Base-by-base conservation (phyloP, 495 filamentous ascomycete genomes). In the Chaetomium cochliodes region DNA sequence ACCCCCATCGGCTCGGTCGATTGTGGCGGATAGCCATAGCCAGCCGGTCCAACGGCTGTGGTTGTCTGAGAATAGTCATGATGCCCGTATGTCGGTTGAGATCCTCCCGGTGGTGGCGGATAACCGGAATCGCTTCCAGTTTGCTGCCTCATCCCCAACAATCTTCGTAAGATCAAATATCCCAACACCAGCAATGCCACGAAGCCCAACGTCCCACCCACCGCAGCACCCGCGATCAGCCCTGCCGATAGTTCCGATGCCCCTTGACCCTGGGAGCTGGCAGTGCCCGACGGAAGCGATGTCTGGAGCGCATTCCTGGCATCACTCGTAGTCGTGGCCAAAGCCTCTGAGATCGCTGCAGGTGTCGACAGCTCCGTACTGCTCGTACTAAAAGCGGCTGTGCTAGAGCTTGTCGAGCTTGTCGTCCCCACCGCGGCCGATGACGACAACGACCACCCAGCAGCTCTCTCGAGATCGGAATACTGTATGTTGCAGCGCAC, bases 401-500 rank as follows among this genome's bases (percentile, higher is more conserved):
- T 33, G 51, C 26, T 28, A 37, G 55, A 42, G 55, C 22, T 26
- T n/a, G 37, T 9, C 28, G 55, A 3, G 5, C 22, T 23, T 30
- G 52, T 39, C 8, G 52, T 12, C 16, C 28, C 1, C 6, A 4
- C 5, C 22, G 56, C 44, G 16, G 41, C 7, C 37, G 28, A 50
- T 5, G 58, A 51, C 44, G 28, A 37, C 18, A 44, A 15, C 44
- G 42, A 15, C 26, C 23, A 15, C 3, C 2, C 58, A 23, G 3
- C 22, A 4, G 44, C 44, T 11, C 18, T 16, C 28, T 20, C 26
- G 23, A 60, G 44, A 47, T 60, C 58, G 8, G 18, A 11, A 26
- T 50, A 60, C n/a, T 47, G 42, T 5, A 60, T 60, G 11, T 60
- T 60, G 22, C 58, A 60, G 25, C 58, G 46, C 25, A 60, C 58